Evolutionary conservation across 2,329 filamentous ascomycete genomes (phyloP).

Genomic region (Clonostachys byssicola): DNA sequence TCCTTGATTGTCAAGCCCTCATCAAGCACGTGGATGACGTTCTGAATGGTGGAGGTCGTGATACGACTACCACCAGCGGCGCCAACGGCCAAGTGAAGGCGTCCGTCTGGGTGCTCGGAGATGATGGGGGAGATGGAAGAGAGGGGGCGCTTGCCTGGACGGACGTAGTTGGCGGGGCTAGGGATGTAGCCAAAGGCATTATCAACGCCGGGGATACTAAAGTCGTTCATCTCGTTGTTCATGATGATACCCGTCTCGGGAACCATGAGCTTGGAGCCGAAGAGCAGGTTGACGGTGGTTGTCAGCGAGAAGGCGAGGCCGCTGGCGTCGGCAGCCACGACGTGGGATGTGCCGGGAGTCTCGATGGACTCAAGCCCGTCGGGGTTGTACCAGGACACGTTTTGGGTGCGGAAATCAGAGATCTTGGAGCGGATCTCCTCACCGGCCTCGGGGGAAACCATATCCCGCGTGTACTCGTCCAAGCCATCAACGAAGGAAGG

Average conservation of each 20-base stretch:
- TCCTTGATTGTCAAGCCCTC: conserved; percentile 53
- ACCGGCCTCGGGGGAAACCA: conserved; percentile 59
- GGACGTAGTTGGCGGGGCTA: conserved; percentile 69
- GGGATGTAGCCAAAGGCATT: conserved; percentile 79
- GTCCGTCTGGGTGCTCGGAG: conserved; percentile 64
- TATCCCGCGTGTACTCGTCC: conserved; percentile 55
- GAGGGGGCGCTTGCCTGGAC: conserved; percentile 72
- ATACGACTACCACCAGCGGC: conserved; percentile 82
- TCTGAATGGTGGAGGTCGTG: conserved; percentile 78
- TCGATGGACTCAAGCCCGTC: conserved; percentile 38
- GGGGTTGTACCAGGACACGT: conserved; percentile 38
- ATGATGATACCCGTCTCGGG: conserved; percentile 81
- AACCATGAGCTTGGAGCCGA: conserved; percentile 71
- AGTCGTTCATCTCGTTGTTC: conserved; percentile 64
- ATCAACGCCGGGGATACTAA: conserved; percentile 66
- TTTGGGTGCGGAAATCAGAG: conserved; percentile 28
- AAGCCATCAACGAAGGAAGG: conserved; percentile 63
- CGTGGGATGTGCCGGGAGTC: conserved; percentile 66
- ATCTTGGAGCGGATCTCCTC: conserved; percentile 45
- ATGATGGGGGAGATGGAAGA: conserved; percentile 77
- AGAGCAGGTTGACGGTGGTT: conserved; percentile 77
- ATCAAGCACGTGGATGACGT: conserved; percentile 71
- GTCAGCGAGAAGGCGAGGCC: conserved; percentile 75
- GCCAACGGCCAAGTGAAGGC: conserved; percentile 68
- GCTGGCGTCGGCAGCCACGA: conserved; percentile 62